phyloP scores from a whole-genome alignment of 768 basidiomycete genomes.

The Suillus subalutaceus region DNA sequence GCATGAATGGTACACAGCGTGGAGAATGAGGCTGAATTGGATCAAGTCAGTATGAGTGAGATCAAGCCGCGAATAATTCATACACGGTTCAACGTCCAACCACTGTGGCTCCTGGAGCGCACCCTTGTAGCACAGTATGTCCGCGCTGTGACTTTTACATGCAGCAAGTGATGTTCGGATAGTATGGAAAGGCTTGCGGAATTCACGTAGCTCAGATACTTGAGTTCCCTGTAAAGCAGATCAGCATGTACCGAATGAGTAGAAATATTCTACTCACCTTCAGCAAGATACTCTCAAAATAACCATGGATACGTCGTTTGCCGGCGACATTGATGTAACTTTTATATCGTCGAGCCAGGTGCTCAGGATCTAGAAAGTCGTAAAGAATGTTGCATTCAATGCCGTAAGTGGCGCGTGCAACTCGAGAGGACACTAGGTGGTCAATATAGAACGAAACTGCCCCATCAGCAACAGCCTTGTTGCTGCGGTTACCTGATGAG shows the following conservation, averaged over 20 bases:
- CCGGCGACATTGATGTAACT: slow-evolving; percentile 31
- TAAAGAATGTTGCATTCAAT: slow-evolving; percentile 32
- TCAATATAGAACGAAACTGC: slow-evolving; percentile 43
- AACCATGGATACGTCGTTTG: slow-evolving; percentile 28
- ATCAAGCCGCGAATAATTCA: neutral
- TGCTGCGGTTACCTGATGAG: slow-evolving; percentile 24
- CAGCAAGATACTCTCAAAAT: slow-evolving; percentile 41
- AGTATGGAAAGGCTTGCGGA: neutral
- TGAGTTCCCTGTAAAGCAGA: slow-evolving; percentile 26
- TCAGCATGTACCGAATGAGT: slow-evolving; percentile 1
- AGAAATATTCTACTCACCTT: slow-evolving; percentile 26
- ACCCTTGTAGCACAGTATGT: slow-evolving; percentile 15
- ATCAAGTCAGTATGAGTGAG: neutral
- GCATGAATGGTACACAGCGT: slow-evolving; percentile 9
- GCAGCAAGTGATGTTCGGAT: neutral
- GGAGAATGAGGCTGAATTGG: slow-evolving; percentile 13
- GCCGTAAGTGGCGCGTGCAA: slow-evolving; percentile 45
- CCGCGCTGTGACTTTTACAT: neutral
- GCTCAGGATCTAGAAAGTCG: slow-evolving; percentile 36
- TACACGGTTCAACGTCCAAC: slow-evolving; percentile 13
- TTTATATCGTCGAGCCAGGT: slow-evolving; percentile 32
- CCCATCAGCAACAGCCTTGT: slow-evolving; percentile 56
- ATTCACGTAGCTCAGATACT: slow-evolving; percentile 16
- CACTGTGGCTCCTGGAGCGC: slow-evolving; percentile 7
- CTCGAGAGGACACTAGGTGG: slow-evolving; percentile 46